phyloP scores from a whole-genome alignment of 495 filamentous ascomycete genomes.

The Neurospora sp. region DNA sequence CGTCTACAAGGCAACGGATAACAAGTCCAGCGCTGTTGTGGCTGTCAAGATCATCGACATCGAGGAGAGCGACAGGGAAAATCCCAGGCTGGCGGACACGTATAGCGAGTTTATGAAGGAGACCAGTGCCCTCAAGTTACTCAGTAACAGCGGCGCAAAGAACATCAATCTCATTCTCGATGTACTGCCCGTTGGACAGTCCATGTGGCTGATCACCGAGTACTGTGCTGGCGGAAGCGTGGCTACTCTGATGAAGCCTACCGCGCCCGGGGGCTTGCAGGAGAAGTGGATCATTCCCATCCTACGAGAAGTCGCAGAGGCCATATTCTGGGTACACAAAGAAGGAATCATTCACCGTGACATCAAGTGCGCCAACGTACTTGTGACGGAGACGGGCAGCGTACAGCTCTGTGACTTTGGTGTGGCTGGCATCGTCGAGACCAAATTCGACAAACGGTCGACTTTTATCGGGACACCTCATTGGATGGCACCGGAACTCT shows the following conservation, averaged over 20 bases:
- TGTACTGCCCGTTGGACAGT: slow-evolving; percentile 72
- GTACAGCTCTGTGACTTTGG: slow-evolving; percentile 95
- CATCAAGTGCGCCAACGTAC: slow-evolving; percentile 89
- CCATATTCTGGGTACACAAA: slow-evolving; percentile 77
- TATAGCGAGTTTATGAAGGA: slow-evolving; percentile 84
- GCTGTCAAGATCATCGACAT: slow-evolving; percentile 95
- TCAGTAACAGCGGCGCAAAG: slow-evolving; percentile 72
- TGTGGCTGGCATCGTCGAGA: slow-evolving; percentile 79
- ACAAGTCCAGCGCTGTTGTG: slow-evolving; percentile 53
- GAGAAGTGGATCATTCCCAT: slow-evolving; percentile 89
- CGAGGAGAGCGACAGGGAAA: slow-evolving; percentile 71
- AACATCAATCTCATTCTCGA: slow-evolving; percentile 90
- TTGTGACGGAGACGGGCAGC: slow-evolving; percentile 77
- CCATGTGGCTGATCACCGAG: slow-evolving; percentile 93
- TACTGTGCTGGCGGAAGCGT: slow-evolving; percentile 94
- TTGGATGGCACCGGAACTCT: slow-evolving; percentile 95
- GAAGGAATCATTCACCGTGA: slow-evolving; percentile 93
- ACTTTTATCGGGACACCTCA: slow-evolving; percentile 92
- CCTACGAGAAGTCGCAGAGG: slow-evolving; percentile 75
- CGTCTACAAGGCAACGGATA: slow-evolving; percentile 72
- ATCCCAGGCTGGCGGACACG: slow-evolving; percentile 65
- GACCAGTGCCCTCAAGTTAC: slow-evolving; percentile 72
- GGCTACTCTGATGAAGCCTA: slow-evolving; percentile 63
- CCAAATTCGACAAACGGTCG: slow-evolving; percentile 70
- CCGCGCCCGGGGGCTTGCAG: slow-evolving; percentile 61